Conservation (phyloP, 2,329 filamentous ascomycete species). For the Ceratocystis diversiconidia region DNA sequence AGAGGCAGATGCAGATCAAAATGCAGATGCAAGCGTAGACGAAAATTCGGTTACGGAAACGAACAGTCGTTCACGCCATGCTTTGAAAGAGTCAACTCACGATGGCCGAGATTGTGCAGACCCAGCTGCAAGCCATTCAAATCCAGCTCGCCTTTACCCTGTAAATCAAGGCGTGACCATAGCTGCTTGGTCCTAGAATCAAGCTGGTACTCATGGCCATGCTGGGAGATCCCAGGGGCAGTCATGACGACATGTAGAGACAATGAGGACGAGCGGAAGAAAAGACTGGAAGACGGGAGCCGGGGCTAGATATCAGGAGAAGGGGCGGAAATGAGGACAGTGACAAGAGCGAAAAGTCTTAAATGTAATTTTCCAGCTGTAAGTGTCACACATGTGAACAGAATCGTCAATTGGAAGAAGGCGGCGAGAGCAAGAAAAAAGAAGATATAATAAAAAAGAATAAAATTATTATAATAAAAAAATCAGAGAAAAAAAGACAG, state of each 20-base stretch:
- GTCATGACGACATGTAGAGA: constrained; percentile 13
- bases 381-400: background rate
- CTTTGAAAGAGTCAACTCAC: constrained; percentile 33
- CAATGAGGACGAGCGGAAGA: background rate
- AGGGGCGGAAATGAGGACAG: background rate
- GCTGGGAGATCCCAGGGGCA: constrained; percentile 11
- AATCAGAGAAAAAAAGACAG: background rate
- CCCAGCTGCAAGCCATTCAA: constrained; percentile 73
- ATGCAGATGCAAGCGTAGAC: too few species aligned
- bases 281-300: background rate
- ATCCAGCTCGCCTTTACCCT: constrained; percentile 65
- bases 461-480: background rate
- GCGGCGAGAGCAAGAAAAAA: background rate
- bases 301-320: background rate
- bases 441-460: background rate
- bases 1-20: background rate
- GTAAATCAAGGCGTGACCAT: constrained; percentile 70
- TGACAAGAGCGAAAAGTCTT: background rate
- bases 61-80: background rate
- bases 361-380: background rate
- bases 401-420: background rate
- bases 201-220: constrained; percentile 35
- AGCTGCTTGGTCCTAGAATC: constrained; percentile 71
- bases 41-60: background rate
- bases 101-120: constrained; percentile 78